A percentile compares a stretch with the other conserved stretches of the same genome.
These are phyloP conservation scores for Barbatosphaeria neglecta DNA, from an alignment of 495 filamentous ascomycete genomes.

Conservation along the genomic window DNA sequence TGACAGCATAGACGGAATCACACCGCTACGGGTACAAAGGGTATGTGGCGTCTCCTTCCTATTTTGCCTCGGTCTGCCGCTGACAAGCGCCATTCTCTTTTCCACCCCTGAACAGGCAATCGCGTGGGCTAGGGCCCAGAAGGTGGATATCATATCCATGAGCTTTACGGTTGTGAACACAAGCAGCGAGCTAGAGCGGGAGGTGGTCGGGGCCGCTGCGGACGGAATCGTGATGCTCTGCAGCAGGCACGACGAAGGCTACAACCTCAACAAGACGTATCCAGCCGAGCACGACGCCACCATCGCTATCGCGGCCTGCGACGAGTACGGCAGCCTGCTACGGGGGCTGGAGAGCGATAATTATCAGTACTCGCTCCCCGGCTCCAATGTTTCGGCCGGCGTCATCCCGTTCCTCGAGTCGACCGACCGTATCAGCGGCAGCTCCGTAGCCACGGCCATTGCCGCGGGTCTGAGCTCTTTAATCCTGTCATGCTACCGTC, in stretches of 20 bases:
- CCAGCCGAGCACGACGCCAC: neutral
- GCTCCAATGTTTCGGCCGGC: neutral
- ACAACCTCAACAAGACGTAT: neutral
- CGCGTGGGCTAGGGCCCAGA: constrained; percentile 1
- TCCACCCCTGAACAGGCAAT: constrained; percentile 1
- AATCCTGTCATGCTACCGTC: neutral
- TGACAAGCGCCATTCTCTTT: neutral
- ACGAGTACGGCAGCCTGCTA: constrained; percentile 1
- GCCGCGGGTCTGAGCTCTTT: constrained; percentile 2
- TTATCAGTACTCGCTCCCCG: neutral
- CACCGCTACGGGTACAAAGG: neutral
- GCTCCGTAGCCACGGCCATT: constrained; percentile 3
- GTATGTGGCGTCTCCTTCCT: neutral
- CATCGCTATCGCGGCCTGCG: constrained; percentile 1
- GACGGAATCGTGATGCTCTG: constrained; percentile 4
- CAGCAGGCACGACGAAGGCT: constrained; percentile 7
- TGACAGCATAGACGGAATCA: constrained; percentile 2
- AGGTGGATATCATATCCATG: constrained; percentile 9
- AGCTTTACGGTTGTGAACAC: constrained; percentile 1
- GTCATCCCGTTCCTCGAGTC: constrained; percentile 3
- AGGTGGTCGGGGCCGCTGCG: neutral
- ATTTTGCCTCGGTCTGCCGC: neutral
- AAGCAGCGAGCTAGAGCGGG: neutral
- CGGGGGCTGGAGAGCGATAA: neutral
- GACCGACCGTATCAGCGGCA: neutral